Base-by-base conservation (phyloP, 2,329 filamentous ascomycete genomes). In the Periconia digitata region DNA sequence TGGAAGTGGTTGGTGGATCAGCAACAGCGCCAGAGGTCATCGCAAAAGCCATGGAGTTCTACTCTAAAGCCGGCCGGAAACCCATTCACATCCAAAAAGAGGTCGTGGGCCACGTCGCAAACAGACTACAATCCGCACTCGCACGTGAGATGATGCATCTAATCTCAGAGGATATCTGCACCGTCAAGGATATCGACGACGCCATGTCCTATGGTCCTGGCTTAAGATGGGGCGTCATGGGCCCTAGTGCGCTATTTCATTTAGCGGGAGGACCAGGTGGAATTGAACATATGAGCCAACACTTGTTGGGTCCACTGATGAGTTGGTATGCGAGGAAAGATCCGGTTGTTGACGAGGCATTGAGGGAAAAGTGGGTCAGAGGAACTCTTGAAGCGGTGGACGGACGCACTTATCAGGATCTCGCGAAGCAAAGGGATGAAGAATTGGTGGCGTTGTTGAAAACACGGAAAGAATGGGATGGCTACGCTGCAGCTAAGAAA, bases 1-100 rank as follows among this genome's bases (percentile, higher is more conserved):
- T 78, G 17, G 76, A 79, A 55, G 71, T 78, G 0, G 75, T 77
- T 1, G 71, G 70, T 8, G 68, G 72, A 2, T 40, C 51, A 1
- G 53, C 57, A 35, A 76, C 74, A 0, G 47, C 59, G 5, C 15
- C 47, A 1, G 45, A 44, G 0, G 53, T 59, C 6, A 56, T 71
- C 16, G 38, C 53, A 3, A 47, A 48, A 8, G 64, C 72, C 1
- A 66, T 73, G 53, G 54, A 39, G 0, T 77, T 77, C 49, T 78
- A 76, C 58, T 55, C 54, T 8, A 50, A 35, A 5, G 54, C 76
- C 2, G 76, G 72, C 5, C 76, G 76, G 51, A 67, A 69, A 17
- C 66, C 76, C 0, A 64, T 76, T 1, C 60, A 71, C 18, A 62
- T 77, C 18, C 63, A 67, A 45, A 68, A 74, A 39, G 75, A 78